These are phyloP conservation scores for Boletus pseudo-olivaceus DNA, from an alignment of 768 basidiomycete species.

Conservation along the genomic window DNA sequence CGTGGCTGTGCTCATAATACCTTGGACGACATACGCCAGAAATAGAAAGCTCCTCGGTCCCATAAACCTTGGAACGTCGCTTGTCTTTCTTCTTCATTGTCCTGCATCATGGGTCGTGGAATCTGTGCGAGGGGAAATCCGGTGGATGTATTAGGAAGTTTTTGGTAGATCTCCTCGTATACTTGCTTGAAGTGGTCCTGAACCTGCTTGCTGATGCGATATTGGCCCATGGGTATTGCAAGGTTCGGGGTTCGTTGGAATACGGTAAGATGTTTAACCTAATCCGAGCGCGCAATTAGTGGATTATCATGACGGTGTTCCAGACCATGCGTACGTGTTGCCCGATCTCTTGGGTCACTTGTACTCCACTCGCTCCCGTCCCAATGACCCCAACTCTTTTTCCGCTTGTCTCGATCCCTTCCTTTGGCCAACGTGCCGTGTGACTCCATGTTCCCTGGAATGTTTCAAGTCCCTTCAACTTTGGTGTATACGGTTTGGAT, in stretches of 20 bases:
- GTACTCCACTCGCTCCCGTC: conserved; percentile 15
- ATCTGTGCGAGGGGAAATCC: background rate
- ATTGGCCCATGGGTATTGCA: conserved; percentile 10
- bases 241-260: conserved; percentile 20
- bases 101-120: conserved; percentile 5
- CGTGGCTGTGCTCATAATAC: background rate
- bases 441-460: conserved; percentile 12
- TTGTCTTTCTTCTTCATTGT: conserved; percentile 9
- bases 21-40: conserved; percentile 3
- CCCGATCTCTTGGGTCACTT: conserved; percentile 14
- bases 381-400: conserved; percentile 18
- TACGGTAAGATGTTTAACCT: conserved; percentile 7
- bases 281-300: background rate
- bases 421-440: conserved; percentile 13
- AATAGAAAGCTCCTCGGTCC: conserved; percentile 7
- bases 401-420: conserved; percentile 10
- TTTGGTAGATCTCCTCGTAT: conserved; percentile 8
- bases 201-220: conserved; percentile 2
- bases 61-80: conserved; percentile 6
- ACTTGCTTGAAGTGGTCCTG: conserved; percentile 11
- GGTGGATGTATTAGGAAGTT: background rate
- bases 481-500: conserved; percentile 12
- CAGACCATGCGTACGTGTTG: background rate
- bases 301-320: background rate
- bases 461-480: conserved; percentile 6